These are phyloP conservation scores for Gentiana straminea DNA, from an alignment of 257 asterid species.

Conservation along the genomic window DNA sequence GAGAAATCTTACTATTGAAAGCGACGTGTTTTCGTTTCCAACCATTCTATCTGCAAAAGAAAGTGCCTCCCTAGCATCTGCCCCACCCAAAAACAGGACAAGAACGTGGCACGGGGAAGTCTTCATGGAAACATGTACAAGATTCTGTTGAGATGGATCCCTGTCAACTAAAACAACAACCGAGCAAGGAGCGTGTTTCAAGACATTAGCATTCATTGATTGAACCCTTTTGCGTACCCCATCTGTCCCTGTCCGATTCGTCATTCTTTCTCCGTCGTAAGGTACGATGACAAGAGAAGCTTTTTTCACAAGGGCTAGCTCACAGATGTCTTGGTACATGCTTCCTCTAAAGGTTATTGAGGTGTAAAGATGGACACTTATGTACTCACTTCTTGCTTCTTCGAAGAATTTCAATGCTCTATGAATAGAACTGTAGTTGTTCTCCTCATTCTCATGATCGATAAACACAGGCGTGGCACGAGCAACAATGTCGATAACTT, in stretches of 20 bases:
- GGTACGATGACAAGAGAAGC: constrained; percentile 53
- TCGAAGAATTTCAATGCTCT: constrained; percentile 41
- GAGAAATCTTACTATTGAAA: constrained; percentile 58
- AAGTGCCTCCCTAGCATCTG: constrained; percentile 77
- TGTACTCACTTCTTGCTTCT: constrained; percentile 23
- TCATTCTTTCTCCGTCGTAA: constrained; percentile 15
- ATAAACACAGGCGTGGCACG: constrained; percentile 51
- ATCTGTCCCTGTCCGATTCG: background rate
- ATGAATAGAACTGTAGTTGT: constrained; percentile 22
- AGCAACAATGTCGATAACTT: constrained; percentile 50
- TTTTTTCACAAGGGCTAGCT: constrained; percentile 47
- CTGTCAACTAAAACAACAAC: constrained; percentile 51
- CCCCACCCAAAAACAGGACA: constrained; percentile 69
- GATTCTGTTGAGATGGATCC: constrained; percentile 9
- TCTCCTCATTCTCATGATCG: constrained; percentile 35
- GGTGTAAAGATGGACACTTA: constrained; percentile 38
- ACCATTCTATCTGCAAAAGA: constrained; percentile 50
- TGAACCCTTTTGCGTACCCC: constrained; percentile 11
- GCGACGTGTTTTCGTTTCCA: constrained; percentile 22
- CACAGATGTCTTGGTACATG: constrained; percentile 72
- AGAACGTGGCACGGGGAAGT: constrained; percentile 24
- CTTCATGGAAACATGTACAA: constrained; percentile 6
- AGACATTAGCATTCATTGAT: constrained; percentile 29
- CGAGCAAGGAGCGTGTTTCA: constrained; percentile 69
- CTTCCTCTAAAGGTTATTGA: constrained; percentile 38